Conservation (phyloP, 2,329 filamentous ascomycete genomes). For the Ceratocystis ficicola region DNA sequence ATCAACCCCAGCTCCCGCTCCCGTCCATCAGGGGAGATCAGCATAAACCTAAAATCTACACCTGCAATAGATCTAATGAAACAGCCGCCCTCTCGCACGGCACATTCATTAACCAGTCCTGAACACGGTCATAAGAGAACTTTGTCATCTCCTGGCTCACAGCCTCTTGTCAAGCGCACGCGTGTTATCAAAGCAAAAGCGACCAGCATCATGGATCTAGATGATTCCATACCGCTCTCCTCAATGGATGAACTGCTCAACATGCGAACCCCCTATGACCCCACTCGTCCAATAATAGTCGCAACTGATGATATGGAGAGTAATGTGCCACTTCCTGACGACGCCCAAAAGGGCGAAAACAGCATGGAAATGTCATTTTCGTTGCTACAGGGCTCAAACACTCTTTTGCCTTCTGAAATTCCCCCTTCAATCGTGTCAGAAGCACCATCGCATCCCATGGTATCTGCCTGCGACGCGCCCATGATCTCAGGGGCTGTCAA, state of each 20-base stretch:
- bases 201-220: constrained; percentile 17
- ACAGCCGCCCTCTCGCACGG: constrained; percentile 9
- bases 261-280: constrained; percentile 20
- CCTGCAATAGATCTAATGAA: constrained; percentile 10
- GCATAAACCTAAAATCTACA: background rate
- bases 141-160: constrained; percentile 19
- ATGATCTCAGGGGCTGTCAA: constrained; percentile 19
- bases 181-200: constrained; percentile 11
- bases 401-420: constrained; percentile 5
- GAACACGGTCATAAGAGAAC: constrained; percentile 19
- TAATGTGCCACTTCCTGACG: background rate
- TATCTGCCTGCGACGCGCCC: background rate
- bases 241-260: constrained; percentile 21
- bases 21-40: background rate
- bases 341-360: background rate
- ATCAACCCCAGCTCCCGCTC: background rate
- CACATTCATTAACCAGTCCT: constrained; percentile 11
- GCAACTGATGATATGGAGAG: constrained; percentile 16
- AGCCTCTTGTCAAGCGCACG: constrained; percentile 19
- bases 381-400: constrained; percentile 9
- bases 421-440: constrained; percentile 25
- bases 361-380: constrained; percentile 9
- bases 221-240: constrained; percentile 17
- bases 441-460: constrained; percentile 26
- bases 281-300: constrained; percentile 20